Evolutionary conservation across 768 basidiomycete species (phyloP), one percentile per base, ranked within the genome.

Genomic region (Astraeus odoratus): DNA sequence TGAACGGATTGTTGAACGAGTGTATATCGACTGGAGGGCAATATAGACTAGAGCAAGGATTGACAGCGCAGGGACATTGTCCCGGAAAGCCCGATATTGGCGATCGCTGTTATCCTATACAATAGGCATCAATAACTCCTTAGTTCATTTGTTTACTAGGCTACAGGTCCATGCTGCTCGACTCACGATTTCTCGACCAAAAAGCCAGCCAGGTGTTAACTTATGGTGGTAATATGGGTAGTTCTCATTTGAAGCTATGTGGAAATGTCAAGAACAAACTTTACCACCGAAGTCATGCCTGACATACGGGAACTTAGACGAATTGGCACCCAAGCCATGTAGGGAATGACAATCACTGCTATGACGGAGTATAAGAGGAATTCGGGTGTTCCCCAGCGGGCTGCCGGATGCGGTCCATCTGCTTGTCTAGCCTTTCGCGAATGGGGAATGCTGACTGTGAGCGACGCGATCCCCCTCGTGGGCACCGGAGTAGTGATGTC

Each of bases 61-160:
- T 29, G 56, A 20, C 4, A 98, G 74, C 5, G 81, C 62, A 5
- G 83, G 77, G 37, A 97, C 59, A 59, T 92, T 89, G 54, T 75
- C 72, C 30, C 96, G 78, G 64, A 99, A 96, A 3, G 81, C 76
- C 20, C 85, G 84, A 60, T 93, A 97, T 68, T 98, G 96, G 0
- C 74, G 68, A 57, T 98, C 96, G 51, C 88, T 91, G 57, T 85
- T 88, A 64, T 99, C 96, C 95, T 97, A 51, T 8, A 27, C 39
- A 29, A n/a, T n/a, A n/a, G n/a, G n/a, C n/a, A n/a, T n/a, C n/a
- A n/a, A n/a, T n/a, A n/a, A n/a, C n/a, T n/a, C n/a, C n/a, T n/a
- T n/a, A n/a, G n/a, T n/a, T n/a, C n/a, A n/a, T n/a, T n/a, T n/a
- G n/a, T n/a, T n/a, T n/a, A n/a, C n/a, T n/a, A n/a, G n/a, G n/a